These are phyloP conservation scores for Pythium dissotocum DNA, from an alignment of 352 stramenopile species.

Conservation along the genomic window DNA sequence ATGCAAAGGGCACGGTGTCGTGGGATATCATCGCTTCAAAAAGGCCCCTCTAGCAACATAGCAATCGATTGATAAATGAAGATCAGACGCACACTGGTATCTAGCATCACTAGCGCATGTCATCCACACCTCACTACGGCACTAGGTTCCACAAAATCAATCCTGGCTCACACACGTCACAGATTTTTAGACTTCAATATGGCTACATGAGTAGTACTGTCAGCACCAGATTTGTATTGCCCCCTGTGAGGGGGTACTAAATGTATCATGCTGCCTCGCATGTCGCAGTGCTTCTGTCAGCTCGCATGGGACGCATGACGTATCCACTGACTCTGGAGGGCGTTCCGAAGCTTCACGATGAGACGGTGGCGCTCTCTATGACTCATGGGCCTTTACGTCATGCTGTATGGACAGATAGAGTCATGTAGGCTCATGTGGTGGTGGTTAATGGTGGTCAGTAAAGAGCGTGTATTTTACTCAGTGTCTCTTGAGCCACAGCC, in stretches of 20 bases:
- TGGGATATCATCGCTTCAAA: background rate
- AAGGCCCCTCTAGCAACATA: background rate
- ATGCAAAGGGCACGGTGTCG: background rate
- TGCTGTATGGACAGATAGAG: background rate
- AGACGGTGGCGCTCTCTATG: background rate
- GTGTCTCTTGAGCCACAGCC: background rate
- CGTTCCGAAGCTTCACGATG: background rate
- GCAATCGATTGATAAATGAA: too few relatives aligned
- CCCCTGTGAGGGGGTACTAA: too few relatives aligned
- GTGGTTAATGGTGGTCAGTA: background rate
- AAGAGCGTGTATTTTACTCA: background rate
- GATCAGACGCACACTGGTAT: too few relatives aligned
- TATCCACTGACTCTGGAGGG: background rate
- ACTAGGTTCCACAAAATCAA: too few relatives aligned
- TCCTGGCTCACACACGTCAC: background rate
- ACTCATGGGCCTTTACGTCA: too few relatives aligned
- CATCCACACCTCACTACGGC: too few relatives aligned
- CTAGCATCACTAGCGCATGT: too few relatives aligned
- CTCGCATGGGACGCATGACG: too few relatives aligned
- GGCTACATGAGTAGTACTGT: background rate
- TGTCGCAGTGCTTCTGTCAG: background rate
- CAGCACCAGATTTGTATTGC: background rate
- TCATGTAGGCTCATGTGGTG: too few relatives aligned
- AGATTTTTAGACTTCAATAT: background rate
- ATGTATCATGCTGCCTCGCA: background rate